Percentiles rank a stretch among this genome's conserved stretches.
Conservation (phyloP, 2,329 filamentous ascomycete species). For the Cylindrodendrum hubeiense region DNA sequence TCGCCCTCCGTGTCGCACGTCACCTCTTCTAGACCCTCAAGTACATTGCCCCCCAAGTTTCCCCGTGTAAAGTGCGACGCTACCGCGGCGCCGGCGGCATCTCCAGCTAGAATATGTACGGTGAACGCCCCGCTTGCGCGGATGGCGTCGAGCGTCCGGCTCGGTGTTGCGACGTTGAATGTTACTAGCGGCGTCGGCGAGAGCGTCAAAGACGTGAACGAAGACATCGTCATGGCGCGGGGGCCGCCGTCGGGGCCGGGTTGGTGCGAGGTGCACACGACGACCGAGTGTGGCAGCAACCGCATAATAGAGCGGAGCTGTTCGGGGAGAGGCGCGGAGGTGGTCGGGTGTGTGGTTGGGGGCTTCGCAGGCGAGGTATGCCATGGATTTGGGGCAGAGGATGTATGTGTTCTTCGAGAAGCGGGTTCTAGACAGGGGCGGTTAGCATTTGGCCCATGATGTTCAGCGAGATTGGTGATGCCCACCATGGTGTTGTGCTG, state of each 20-base stretch:
- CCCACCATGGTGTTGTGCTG: slow-evolving; percentile 31
- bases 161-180: slow-evolving; percentile 70
- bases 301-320: slow-evolving; percentile 67
- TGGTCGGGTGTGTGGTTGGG: slow-evolving; percentile 52
- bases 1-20: slow-evolving; percentile 31
- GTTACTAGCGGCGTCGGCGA: slow-evolving; percentile 64
- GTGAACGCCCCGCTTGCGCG: slow-evolving; percentile 60
- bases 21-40: slow-evolving; percentile 50
- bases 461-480: neutral
- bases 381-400: slow-evolving; percentile 41
- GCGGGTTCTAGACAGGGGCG: slow-evolving; percentile 22
- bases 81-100: slow-evolving; percentile 60
- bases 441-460: slow-evolving; percentile 17
- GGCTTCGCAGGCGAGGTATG: slow-evolving; percentile 45
- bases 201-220: slow-evolving; percentile 68
- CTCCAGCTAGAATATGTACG: slow-evolving; percentile 65
- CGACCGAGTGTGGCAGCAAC: slow-evolving; percentile 65
- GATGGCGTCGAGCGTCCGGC: slow-evolving; percentile 67
- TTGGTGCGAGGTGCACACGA: slow-evolving; percentile 66
- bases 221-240: slow-evolving; percentile 71
- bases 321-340: slow-evolving; percentile 53
- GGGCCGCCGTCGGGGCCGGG: slow-evolving; percentile 46
- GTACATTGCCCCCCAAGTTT: slow-evolving; percentile 56
- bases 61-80: slow-evolving; percentile 66
- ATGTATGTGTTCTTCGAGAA: slow-evolving; percentile 32